Percentiles rank a stretch among this genome's conserved stretches.
These are phyloP conservation scores for Fusarium compactum DNA, from an alignment of 2,329 filamentous ascomycete species.

Conservation along the genomic window DNA sequence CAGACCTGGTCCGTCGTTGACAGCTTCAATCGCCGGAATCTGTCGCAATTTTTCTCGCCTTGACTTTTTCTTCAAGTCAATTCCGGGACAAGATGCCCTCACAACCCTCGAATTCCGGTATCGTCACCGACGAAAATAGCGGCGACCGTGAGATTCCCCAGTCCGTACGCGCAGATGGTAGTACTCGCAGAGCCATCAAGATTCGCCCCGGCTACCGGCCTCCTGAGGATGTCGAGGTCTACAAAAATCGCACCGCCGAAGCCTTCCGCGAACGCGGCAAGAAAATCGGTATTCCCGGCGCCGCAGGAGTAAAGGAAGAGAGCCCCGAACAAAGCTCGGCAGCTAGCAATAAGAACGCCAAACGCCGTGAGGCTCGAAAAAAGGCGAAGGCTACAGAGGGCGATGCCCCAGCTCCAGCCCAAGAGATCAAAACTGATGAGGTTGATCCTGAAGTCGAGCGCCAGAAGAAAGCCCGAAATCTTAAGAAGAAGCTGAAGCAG, in stretches of 20 bases:
- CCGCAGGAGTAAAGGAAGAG: constrained; percentile 68
- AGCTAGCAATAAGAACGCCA: constrained; percentile 86
- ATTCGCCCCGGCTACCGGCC: constrained; percentile 94
- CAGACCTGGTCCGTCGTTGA: constrained; percentile 9
- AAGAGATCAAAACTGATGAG: constrained; percentile 54
- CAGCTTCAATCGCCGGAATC: constrained; percentile 9
- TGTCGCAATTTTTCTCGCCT: not conserved
- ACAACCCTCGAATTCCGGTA: constrained; percentile 73
- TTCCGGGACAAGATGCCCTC: constrained; percentile 56
- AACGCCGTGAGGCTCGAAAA: constrained; percentile 70
- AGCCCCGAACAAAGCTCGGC: constrained; percentile 61
- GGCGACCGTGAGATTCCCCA: constrained; percentile 92
- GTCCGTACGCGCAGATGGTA: constrained; percentile 87
- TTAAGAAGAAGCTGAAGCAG: constrained; percentile 95
- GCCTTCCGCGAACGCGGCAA: constrained; percentile 80
- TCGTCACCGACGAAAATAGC: constrained; percentile 78
- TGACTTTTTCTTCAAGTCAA: not conserved
- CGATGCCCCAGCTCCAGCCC: constrained; percentile 52
- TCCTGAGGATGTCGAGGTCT: constrained; percentile 94
- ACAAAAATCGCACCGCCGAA: constrained; percentile 92
- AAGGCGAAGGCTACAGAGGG: constrained; percentile 71
- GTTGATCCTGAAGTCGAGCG: constrained; percentile 79
- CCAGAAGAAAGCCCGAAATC: constrained; percentile 91
- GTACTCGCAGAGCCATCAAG: constrained; percentile 92
- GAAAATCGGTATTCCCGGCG: constrained; percentile 77